A percentile compares a stretch with the other conserved stretches of the same genome.
phyloP scores from a whole-genome alignment of 257 asterid genomes.

The Solanum boliviense region DNA sequence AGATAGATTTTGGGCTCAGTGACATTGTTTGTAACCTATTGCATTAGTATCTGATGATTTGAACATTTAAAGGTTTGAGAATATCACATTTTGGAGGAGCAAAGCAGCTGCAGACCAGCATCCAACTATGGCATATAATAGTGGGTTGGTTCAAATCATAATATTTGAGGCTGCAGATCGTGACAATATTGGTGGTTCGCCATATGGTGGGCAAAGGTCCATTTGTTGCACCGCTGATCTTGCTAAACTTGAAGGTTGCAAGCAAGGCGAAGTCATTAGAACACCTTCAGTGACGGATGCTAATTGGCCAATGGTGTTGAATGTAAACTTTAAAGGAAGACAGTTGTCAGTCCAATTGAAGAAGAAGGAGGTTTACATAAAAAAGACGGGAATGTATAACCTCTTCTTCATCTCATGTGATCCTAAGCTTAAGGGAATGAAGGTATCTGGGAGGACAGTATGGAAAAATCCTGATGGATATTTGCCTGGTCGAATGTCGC shows the following conservation, averaged over 20 bases:
- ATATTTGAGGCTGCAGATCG: constrained; percentile 89
- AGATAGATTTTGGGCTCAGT: neutral
- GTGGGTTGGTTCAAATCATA: constrained; percentile 77
- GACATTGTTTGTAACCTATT: neutral
- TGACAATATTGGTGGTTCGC: constrained; percentile 93
- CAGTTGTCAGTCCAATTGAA: constrained; percentile 53
- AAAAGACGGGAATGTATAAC: constrained; percentile 89
- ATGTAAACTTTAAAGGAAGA: constrained; percentile 55
- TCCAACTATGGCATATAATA: constrained; percentile 44
- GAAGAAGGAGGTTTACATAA: constrained; percentile 55
- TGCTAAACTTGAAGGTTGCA: constrained; percentile 93
- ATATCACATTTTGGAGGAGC: constrained; percentile 89
- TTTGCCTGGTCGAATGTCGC: constrained; percentile 97
- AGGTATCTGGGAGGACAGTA: constrained; percentile 72
- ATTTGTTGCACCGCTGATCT: constrained; percentile 97
- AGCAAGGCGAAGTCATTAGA: constrained; percentile 73
- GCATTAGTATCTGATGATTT: constrained; percentile 2
- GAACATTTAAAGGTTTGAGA: constrained; percentile 57
- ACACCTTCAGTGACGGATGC: constrained; percentile 52
- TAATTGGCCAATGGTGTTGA: constrained; percentile 71
- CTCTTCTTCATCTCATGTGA: constrained; percentile 92
- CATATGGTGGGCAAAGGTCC: constrained; percentile 95
- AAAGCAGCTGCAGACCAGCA: constrained; percentile 50
- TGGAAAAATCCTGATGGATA: constrained; percentile 95
- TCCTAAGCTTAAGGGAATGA: constrained; percentile 73